Base-by-base conservation (phyloP, 306 rosid genomes). In the Delonix regia region DNA sequence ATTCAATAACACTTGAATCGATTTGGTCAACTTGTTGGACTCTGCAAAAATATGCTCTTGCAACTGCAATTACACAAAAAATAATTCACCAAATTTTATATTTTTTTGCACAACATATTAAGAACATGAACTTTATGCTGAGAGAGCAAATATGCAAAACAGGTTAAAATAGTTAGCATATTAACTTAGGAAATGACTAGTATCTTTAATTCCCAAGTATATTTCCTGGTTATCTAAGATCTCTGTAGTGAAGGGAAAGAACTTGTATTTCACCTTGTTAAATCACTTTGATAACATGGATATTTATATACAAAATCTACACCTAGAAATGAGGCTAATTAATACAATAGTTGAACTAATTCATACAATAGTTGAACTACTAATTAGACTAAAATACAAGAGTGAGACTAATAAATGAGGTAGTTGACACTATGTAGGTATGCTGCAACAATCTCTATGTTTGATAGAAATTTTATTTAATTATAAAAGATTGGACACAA, bases 1-100 rank as follows among this genome's bases (percentile, higher is more conserved):
- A 81, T 84, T 89, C 85, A 94, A 82, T 83, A 88, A 79, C 68
- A 94, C 94, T 89, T 94, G 93, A 88, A 94, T 89, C 30, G 98
- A 92, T 76, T 90, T 94, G 82, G 78, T 81, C 86, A 89, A 83
- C 85, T 71, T 87, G 80, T 94, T 94, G 9, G 98, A 89, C 79
- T 82, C 93, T 2, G 80, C 73, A 82, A 94, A 94, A 75, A 94
- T 78, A 80, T 88, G 86, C 84, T 94, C 93, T 83, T 87, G 89
- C 79, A 94, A 86, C 98, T 94, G 94, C 89, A 89, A 45, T 68
- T 73, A 76, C 60, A 75, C 75, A 71, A 80, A 47, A 73, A 65
- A 84, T 53, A 65, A 84, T 53, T 27, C 33, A 60, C 28, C 34
- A 80, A 57, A n/a, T 57, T 25, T 25, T 24, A 80, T 51, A n/a